These are phyloP conservation scores for Corchorus olitorius DNA, from an alignment of 345 rosid genomes.

Conservation along the genomic window DNA sequence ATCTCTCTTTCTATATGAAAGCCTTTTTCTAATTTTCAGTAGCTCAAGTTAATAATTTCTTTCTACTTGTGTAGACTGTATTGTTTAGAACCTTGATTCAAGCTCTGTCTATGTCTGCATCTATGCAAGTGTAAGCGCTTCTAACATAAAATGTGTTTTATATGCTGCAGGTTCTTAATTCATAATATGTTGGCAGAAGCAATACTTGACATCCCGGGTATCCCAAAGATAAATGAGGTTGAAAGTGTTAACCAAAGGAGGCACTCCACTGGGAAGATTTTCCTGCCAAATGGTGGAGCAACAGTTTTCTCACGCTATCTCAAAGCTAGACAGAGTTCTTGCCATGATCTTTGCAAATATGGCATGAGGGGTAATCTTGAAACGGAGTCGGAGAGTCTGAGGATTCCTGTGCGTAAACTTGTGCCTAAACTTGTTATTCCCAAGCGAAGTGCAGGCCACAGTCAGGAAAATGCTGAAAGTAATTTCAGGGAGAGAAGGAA, in stretches of 20 bases:
- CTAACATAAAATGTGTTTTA: not conserved
- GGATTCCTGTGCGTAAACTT: slow-evolving; percentile 28
- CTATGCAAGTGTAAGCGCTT: not conserved
- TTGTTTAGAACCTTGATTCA: not conserved
- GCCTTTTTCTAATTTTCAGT: not conserved
- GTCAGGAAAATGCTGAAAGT: not conserved
- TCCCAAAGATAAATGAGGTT: slow-evolving; percentile 21
- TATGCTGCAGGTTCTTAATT: slow-evolving; percentile 28
- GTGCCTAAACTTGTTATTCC: slow-evolving; percentile 21
- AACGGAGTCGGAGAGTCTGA: slow-evolving; percentile 29
- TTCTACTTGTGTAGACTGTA: not conserved
- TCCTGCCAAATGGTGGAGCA: slow-evolving; percentile 29
- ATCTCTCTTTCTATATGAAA: not conserved
- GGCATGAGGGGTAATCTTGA: slow-evolving; percentile 44
- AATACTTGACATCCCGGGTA: slow-evolving; percentile 18
- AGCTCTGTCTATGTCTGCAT: not conserved
- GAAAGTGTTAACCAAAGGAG: slow-evolving; percentile 39
- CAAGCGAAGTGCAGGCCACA: not conserved
- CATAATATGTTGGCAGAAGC: slow-evolving; percentile 35
- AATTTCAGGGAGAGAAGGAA: slow-evolving; percentile 4
- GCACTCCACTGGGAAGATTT: slow-evolving; percentile 46
- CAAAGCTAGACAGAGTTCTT: slow-evolving; percentile 59
- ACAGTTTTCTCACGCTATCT: slow-evolving; percentile 62
- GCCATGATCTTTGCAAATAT: slow-evolving; percentile 80
- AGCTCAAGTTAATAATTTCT: slow-evolving; percentile 1